Evolutionary conservation across 192 early-diverging fungal species (phyloP).

Genomic region (Glomus cerebriforme): DNA sequence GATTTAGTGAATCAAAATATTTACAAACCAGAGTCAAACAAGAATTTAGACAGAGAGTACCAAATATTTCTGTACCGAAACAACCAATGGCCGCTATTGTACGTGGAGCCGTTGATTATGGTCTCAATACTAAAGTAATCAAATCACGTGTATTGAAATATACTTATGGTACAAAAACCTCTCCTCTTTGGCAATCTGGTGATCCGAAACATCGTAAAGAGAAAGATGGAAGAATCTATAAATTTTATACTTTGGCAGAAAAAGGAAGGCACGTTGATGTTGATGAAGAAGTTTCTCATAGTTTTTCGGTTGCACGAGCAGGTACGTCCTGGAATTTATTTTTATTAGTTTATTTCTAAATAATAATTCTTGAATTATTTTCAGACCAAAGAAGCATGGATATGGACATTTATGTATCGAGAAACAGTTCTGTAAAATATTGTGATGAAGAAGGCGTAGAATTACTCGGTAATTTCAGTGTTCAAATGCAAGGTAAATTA

Average conservation of each 20-base stretch:
- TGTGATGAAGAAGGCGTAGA: neutral
- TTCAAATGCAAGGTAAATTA: neutral
- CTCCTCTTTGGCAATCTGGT: slow-evolving; percentile 1
- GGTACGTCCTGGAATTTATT: neutral
- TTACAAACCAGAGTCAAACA: slow-evolving; percentile 47
- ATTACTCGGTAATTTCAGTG: neutral
- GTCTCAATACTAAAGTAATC: slow-evolving; percentile 15
- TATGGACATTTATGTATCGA: slow-evolving; percentile 2
- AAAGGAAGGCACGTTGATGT: slow-evolving; percentile 5
- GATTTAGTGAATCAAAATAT: slow-evolving; percentile 51
- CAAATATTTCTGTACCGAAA: slow-evolving; percentile 51
- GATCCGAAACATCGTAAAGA: slow-evolving; percentile 2
- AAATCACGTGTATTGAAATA: slow-evolving; percentile 13
- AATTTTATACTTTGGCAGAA: neutral
- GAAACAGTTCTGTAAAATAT: neutral
- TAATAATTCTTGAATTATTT: neutral
- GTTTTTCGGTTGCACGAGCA: neutral
- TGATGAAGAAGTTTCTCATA: neutral
- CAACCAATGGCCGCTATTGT: slow-evolving; percentile 52
- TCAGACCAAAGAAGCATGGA: neutral
- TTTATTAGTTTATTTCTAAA: neutral
- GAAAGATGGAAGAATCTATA: neutral
- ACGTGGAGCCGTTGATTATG: slow-evolving; percentile 52
- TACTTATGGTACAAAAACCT: slow-evolving; percentile 19
- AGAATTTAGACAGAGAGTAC: slow-evolving; percentile 43